Base-by-base conservation (phyloP, 805 yeast species). In the Grigorovia humatica region DNA sequence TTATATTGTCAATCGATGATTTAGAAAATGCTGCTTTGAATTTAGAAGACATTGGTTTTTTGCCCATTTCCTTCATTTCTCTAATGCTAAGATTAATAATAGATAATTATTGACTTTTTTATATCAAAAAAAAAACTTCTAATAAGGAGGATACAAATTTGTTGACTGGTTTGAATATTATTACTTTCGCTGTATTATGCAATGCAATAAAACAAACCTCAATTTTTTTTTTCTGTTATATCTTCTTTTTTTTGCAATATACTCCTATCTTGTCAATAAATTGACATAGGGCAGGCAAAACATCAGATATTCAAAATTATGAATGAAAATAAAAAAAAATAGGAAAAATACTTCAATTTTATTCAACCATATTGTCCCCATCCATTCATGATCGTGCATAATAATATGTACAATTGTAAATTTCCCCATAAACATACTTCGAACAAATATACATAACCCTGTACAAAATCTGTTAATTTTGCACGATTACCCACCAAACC, bases 1-100 rank as follows among this genome's bases (percentile, higher is more conserved):
- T 64, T 43, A 65, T 63, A 49, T 55, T 55, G 9, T 32, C 8
- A 5, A 32, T 23, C 43, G 41, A 32, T 32, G 38, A 32, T 32
- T 32, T 32, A 32, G 38, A 32, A 32, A 32, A 32, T 32, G 38
- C 38, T 32, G 15, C 38, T 32, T 9, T 32, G 8, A 32, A 32
- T 32, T 13, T 32, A 32, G 11, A 5, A 5, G 38, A 13, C 15
- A 13, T 32, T 11, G 11, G 38, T 32, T 32, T 9, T 32, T 32
- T 32, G 9, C 8, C 9, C 4, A 32, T 2, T 32, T 32, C 38
- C 4, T 32, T 32, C 38, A 32, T 32, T 30, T 32, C 27, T 23
- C 27, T 23, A 4, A 23, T 3, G 27, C 6, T 23, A 4, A 23
- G 27, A 23, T 23, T 23, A 23, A 6, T 23, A 23, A 23, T 23